Base-by-base conservation (phyloP, 768 basidiomycete species). In the Auricularia cornea region DNA sequence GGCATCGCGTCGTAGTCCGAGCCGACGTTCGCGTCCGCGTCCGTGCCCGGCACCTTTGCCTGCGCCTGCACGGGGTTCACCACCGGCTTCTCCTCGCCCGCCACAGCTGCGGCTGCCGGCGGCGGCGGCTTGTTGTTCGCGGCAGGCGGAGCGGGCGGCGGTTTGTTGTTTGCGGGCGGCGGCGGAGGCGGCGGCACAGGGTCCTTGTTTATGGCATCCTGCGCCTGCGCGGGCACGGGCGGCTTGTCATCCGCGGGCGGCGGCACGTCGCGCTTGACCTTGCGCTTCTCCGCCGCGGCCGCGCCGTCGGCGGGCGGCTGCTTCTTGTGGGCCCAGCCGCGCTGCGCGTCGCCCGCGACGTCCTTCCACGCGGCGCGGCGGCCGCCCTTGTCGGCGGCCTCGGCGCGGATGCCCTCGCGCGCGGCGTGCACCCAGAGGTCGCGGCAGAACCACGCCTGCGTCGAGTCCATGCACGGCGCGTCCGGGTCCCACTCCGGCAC, bases 361-460 rank as follows among this genome's bases (percentile, higher is more conserved):
- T 69, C 38, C 30, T 70, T 83, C 44, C 79, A 75, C 64, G 84
- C 89, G 2, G 54, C 54, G 16, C 54, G 23, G 26, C 54, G 54
- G 54, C 54, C 54, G 20, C 54, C 54, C 54, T 57, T 57, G 12
- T 57, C 54, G 10, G 54, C 54, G 28, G 54, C 54, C 28, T 18
- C 59, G 63, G 14, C 57, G 65, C 80, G 82, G 74, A 86, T 84
- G 20, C 87, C 88, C 59, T 91, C 90, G 30, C 81, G 78, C 1
- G 96, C 96, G 56, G 88, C 89, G 66, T 83, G 83, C n/a, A 93
- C 82, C 97, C 97, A 99, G 41, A 99, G 80, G 74, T 99, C 97
- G 40, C 97, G 79, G 69, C 97, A 99, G 79, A 99, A 98, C 90
- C 92, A 98, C 35, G 95, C 94, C 74, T 99, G 97, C 40, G 87